These are phyloP conservation scores for Yarrowia galli DNA, from an alignment of 1,139 yeast species.

Conservation along the genomic window DNA sequence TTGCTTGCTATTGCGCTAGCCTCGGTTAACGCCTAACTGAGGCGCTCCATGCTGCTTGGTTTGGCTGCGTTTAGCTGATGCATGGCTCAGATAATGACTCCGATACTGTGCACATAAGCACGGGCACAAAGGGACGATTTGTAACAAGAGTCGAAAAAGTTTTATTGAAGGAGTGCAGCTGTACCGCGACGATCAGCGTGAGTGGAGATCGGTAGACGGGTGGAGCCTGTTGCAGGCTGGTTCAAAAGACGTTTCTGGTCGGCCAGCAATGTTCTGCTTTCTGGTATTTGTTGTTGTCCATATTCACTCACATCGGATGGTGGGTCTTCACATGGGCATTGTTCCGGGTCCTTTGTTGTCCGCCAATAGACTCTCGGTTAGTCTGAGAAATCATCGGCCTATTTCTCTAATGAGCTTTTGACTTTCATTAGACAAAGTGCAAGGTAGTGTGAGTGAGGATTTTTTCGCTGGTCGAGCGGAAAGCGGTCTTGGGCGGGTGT, in stretches of 20 bases:
- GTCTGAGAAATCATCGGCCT: slow-evolving; percentile 18
- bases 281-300: no score
- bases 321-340: not conserved
- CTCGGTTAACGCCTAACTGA: not conserved
- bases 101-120: not conserved
- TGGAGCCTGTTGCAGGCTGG: not conserved
- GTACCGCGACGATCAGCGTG: slow-evolving; percentile 9
- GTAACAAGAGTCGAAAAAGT: not conserved
- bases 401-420: not conserved
- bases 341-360: not conserved
- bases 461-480: not conserved
- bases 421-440: not conserved
- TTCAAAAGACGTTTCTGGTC: not conserved
- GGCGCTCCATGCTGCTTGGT: not conserved
- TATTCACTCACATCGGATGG: not conserved
- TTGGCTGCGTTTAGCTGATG: no score
- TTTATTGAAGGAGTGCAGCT: not conserved
- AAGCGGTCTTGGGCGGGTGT: no score
- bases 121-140: not conserved
- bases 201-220: not conserved
- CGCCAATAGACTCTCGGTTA: slow-evolving; percentile 9
- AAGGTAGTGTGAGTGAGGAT: not conserved
- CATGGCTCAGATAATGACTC: slow-evolving; percentile 9
- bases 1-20: no score
- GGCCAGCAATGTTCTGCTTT: not conserved